Evolutionary conservation across 805 yeast species (phyloP).

Genomic region (Saturnispora besseyi): DNA sequence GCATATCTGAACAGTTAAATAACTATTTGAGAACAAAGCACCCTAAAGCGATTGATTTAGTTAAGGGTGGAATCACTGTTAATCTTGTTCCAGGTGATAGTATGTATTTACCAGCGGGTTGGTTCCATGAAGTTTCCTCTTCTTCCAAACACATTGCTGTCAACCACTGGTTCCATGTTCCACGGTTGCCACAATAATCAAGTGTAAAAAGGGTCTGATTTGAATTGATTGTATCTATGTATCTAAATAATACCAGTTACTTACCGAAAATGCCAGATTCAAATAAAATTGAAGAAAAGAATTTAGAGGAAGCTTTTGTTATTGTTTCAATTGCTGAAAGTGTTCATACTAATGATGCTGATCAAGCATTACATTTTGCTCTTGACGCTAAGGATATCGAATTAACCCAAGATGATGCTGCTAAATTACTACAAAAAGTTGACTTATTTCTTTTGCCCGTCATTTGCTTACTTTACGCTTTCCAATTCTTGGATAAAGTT

Average conservation of each 20-base stretch:
- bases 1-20: conserved; percentile 11
- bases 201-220: background rate
- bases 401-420: conserved; percentile 4
- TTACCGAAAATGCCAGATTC: background rate
- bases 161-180: conserved; percentile 72
- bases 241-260: background rate
- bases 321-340: conserved; percentile 1
- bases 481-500: conserved; percentile 34
- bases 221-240: too few species aligned
- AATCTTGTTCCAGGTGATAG: conserved; percentile 53
- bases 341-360: conserved; percentile 10
- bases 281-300: too few species aligned
- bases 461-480: conserved; percentile 22
- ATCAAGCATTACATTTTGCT: conserved; percentile 11
- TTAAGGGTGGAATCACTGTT: conserved; percentile 35
- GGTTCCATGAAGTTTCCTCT: conserved; percentile 78
- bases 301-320: too few species aligned
- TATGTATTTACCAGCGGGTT: conserved; percentile 66
- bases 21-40: background rate
- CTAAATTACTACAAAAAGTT: conserved; percentile 22
- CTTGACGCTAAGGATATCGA: conserved; percentile 6
- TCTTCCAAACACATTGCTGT: conserved; percentile 61
- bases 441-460: conserved; percentile 29
- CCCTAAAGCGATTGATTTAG: conserved; percentile 16
- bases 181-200: conserved; percentile 19